A percentile compares a stretch with the other conserved stretches of the same genome.
Evolutionary conservation across 495 filamentous ascomycete species (phyloP).

Genomic region (Tuber borchii): DNA sequence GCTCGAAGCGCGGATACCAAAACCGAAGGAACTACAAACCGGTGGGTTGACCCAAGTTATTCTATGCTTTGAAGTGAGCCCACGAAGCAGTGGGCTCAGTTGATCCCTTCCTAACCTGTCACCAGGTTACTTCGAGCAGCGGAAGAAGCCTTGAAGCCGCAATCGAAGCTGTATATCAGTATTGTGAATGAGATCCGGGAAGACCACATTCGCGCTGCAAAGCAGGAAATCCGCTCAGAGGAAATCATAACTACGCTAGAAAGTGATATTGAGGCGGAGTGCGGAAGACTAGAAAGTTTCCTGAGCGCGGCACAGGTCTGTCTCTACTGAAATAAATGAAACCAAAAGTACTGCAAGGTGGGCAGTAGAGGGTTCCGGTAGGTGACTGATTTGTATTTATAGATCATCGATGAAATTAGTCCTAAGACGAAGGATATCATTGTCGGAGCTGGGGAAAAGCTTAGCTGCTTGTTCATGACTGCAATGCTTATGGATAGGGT

Average conservation of each 20-base stretch:
- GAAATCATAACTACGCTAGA: constrained; percentile 56
- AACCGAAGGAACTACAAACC: constrained; percentile 86
- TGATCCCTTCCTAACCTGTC: neutral
- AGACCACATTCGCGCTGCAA: constrained; percentile 67
- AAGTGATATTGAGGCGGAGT: constrained; percentile 65
- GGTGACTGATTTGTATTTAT: neutral
- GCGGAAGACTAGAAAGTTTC: constrained; percentile 54
- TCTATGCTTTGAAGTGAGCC: neutral
- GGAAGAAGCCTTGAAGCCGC: constrained; percentile 58
- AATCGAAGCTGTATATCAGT: constrained; percentile 53
- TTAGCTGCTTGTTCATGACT: constrained; percentile 83
- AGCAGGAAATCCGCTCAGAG: constrained; percentile 54
- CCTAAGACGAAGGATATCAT: constrained; percentile 79
- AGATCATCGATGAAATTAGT: constrained; percentile 63
- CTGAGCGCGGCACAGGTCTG: constrained; percentile 51
- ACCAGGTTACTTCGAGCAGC: constrained; percentile 65
- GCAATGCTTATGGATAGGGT: constrained; percentile 65
- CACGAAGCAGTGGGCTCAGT: neutral
- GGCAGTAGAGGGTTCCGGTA: neutral
- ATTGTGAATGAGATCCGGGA: constrained; percentile 68
- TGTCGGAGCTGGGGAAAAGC: constrained; percentile 85
- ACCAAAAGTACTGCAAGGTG: neutral
- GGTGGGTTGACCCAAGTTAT: constrained; percentile 55
- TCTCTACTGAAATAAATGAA: constrained; percentile 20
- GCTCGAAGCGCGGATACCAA: constrained; percentile 88